Conservation (phyloP, 441 rosid species). For the Eutrema salsugineum region DNA sequence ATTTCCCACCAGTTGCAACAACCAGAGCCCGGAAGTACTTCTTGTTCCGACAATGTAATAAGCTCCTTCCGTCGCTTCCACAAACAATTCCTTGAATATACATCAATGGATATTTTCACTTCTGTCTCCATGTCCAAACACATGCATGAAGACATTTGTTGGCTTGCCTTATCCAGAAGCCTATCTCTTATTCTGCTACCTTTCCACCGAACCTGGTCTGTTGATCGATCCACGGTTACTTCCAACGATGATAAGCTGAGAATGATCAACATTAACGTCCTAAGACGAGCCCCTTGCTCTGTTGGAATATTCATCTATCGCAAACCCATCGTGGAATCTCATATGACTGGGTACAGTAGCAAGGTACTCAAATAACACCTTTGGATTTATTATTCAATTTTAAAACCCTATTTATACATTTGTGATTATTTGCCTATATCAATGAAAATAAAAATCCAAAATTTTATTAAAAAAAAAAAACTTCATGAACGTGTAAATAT, state of each 20-base stretch:
- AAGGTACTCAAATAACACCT: constrained; percentile 4
- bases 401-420: neutral
- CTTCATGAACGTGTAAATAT: neutral
- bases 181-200: constrained; percentile 35
- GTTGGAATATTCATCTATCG: constrained; percentile 41
- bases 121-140: constrained; percentile 32
- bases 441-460: neutral
- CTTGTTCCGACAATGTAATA: constrained; percentile 27
- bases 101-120: constrained; percentile 30
- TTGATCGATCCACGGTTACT: constrained; percentile 15
- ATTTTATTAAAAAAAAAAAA: too few relatives aligned
- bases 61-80: constrained; percentile 34
- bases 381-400: neutral
- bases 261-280: constrained; percentile 30
- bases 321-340: constrained; percentile 13
- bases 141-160: constrained; percentile 43
- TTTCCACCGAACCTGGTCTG: constrained; percentile 35
- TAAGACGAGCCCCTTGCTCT: constrained; percentile 39
- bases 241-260: constrained; percentile 16
- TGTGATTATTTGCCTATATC: neutral
- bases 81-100: neutral
- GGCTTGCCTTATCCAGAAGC: constrained; percentile 31
- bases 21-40: neutral
- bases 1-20: constrained; percentile 32
- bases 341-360: neutral